Conservation (phyloP, 2,329 filamentous ascomycete species). For the Nannizzia gypsea region DNA sequence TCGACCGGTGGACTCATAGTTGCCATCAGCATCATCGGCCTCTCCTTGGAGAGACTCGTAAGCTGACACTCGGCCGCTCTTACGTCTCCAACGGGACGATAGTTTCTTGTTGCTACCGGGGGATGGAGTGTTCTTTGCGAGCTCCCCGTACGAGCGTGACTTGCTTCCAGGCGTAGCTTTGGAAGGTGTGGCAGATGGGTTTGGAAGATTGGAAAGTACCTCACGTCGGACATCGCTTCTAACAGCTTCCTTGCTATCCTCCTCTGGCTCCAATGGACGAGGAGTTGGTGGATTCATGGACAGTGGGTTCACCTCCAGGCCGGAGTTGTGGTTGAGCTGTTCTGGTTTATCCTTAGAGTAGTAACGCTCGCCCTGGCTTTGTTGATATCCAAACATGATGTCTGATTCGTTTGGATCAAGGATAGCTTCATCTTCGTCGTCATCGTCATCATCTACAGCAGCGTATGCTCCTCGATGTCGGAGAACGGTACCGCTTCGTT, state of each 20-base stretch:
- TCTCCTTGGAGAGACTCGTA: conserved; percentile 27
- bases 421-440: conserved; percentile 16
- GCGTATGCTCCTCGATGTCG: conserved; percentile 29
- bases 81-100: conserved; percentile 19
- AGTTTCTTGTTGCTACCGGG: conserved; percentile 16
- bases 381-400: conserved; percentile 13
- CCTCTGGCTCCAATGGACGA: conserved; percentile 20
- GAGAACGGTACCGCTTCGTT: conserved; percentile 22
- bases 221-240: conserved; percentile 22
- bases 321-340: conserved; percentile 20
- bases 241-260: conserved; percentile 22
- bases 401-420: conserved; percentile 5
- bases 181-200: conserved; percentile 22
- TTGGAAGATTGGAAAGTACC: conserved; percentile 11
- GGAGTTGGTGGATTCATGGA: conserved; percentile 38
- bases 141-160: conserved; percentile 30
- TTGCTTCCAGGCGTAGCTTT: conserved; percentile 21
- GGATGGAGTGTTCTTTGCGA: conserved; percentile 19
- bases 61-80: conserved; percentile 23
- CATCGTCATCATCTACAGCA: conserved; percentile 24
- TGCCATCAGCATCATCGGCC: conserved; percentile 16
- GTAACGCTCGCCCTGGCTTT: conserved; percentile 23
- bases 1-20: conserved; percentile 14
- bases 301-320: conserved; percentile 30
- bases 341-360: conserved; percentile 27